These are phyloP conservation scores for Cercophora sp. DNA, from an alignment of 495 filamentous ascomycete genomes.

Conservation along the genomic window DNA sequence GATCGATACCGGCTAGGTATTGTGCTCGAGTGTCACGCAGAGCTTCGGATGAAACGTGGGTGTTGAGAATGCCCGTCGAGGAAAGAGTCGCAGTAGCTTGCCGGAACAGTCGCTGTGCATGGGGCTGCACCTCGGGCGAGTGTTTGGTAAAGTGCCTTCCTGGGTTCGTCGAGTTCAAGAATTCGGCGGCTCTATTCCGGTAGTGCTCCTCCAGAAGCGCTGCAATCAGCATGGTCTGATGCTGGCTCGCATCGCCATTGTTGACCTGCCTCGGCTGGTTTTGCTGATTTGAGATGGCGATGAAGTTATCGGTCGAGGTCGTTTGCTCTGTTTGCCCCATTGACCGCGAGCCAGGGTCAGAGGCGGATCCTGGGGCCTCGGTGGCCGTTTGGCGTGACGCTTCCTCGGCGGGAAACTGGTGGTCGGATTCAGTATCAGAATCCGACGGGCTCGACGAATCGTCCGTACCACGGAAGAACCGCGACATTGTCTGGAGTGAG, in stretches of 20 bases:
- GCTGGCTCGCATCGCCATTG: slow-evolving; percentile 5
- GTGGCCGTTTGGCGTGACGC: neutral
- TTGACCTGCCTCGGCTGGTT: neutral
- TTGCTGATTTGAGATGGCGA: neutral
- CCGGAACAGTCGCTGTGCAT: neutral
- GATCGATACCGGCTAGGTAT: slow-evolving; percentile 8
- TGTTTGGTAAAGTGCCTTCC: neutral
- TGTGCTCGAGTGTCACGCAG: slow-evolving; percentile 7
- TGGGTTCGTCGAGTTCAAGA: slow-evolving; percentile 2
- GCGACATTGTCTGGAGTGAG: neutral
- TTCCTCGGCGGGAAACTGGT: neutral
- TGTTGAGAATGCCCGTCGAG: slow-evolving; percentile 1
- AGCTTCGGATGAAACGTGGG: neutral
- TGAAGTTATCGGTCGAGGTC: neutral
- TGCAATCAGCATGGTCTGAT: slow-evolving; percentile 3
- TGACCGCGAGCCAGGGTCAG: neutral
- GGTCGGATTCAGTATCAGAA: neutral
- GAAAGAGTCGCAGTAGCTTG: neutral
- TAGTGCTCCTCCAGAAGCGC: slow-evolving; percentile 7
- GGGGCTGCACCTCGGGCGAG: slow-evolving; percentile 4
- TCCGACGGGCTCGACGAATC: slow-evolving; percentile 2
- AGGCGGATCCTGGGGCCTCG: neutral
- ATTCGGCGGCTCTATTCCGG: slow-evolving; percentile 7
- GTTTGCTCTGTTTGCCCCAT: neutral
- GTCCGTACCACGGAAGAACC: slow-evolving; percentile 7